Evolutionary conservation across 345 rosid genomes (phyloP).

Genomic region (Eutrema heterophyllum): DNA sequence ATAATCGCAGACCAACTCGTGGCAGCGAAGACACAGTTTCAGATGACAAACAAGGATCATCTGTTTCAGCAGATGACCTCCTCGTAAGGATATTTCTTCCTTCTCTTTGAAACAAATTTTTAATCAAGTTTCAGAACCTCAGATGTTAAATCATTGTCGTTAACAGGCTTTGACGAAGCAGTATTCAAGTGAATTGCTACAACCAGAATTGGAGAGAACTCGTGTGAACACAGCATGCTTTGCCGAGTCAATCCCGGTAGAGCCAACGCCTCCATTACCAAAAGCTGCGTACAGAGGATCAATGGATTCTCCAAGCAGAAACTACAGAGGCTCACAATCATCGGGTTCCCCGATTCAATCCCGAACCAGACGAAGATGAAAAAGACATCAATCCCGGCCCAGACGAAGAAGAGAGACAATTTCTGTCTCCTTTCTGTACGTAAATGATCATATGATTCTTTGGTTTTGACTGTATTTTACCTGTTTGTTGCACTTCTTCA

Average conservation of each 20-base stretch:
- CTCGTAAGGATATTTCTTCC: conserved; percentile 50
- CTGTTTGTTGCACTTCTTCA: background rate
- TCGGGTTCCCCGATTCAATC: conserved; percentile 55
- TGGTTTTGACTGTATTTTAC: background rate
- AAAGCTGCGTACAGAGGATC: conserved; percentile 64
- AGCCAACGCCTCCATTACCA: conserved; percentile 54
- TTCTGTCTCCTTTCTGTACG: conserved; percentile 6
- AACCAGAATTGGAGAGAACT: conserved; percentile 82
- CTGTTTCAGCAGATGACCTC: conserved; percentile 88
- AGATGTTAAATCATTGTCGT: background rate
- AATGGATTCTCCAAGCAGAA: conserved; percentile 65
- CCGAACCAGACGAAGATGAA: conserved; percentile 56
- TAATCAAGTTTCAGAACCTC: background rate
- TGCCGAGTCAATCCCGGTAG: conserved; percentile 59
- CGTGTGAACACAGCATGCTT: conserved; percentile 93
- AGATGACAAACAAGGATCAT: conserved; percentile 72
- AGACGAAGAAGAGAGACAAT: conserved; percentile 38
- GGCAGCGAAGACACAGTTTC: conserved; percentile 89
- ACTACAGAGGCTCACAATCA: conserved; percentile 39
- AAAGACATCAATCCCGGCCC: conserved; percentile 41
- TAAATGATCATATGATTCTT: background rate
- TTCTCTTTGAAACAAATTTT: background rate
- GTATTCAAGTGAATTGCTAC: conserved; percentile 70
- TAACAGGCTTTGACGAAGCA: conserved; percentile 84
- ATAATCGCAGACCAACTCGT: conserved; percentile 71